Evolutionary conservation across 768 basidiomycete species (phyloP).

Genomic region (Trichaptum fuscoviolaceum): DNA sequence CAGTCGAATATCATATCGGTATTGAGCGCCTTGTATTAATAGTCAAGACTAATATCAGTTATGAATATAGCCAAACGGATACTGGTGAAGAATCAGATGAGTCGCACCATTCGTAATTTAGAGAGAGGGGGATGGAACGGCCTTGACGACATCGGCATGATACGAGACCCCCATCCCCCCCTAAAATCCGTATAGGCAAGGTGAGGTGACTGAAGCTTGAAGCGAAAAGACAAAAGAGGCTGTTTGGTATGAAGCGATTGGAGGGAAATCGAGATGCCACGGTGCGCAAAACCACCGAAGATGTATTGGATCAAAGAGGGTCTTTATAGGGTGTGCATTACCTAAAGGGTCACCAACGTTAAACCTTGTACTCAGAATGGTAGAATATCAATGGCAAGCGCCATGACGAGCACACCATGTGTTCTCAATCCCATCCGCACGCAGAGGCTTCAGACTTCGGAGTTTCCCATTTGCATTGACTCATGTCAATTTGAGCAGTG

Average conservation of each 20-base stretch:
- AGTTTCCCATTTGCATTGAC: neutral
- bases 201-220: neutral
- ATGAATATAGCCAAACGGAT: neutral
- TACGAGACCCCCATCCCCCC: neutral
- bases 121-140: neutral
- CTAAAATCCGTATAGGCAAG: neutral
- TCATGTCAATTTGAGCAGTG: neutral
- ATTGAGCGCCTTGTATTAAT: neutral
- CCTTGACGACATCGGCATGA: neutral
- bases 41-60: neutral
- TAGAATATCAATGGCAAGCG: neutral
- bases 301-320: neutral
- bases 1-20: neutral
- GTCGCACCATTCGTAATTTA: no score
- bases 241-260: neutral
- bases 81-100: neutral
- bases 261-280: neutral
- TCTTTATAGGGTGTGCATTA: neutral
- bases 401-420: neutral
- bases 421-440: neutral
- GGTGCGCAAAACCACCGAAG: neutral
- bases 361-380: constrained; percentile 1
- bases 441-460: neutral
- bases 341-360: neutral
- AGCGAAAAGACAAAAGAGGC: neutral